A percentile compares a stretch with the other conserved stretches of the same genome.
Evolutionary conservation across 2,329 filamentous ascomycete genomes (phyloP).

Genomic region (Calonectria pauciramosa): DNA sequence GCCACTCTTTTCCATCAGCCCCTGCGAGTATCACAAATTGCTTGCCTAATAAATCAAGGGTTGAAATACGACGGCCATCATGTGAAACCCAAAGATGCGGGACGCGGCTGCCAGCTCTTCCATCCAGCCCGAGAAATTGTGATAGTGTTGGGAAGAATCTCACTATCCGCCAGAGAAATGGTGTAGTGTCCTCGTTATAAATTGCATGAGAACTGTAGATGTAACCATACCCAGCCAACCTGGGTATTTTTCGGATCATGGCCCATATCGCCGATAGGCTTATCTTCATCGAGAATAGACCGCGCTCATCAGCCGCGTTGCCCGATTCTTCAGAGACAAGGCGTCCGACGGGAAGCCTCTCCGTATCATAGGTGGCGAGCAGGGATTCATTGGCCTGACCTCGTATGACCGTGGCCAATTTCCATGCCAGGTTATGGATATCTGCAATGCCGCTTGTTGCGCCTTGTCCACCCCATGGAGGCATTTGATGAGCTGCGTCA

Average conservation of each 20-base stretch:
- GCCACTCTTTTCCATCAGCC: neutral
- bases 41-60: neutral
- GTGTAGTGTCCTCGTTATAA: neutral
- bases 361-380: neutral
- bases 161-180: slow-evolving; percentile 1
- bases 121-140: neutral
- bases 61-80: neutral
- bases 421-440: slow-evolving; percentile 14
- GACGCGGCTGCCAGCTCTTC: neutral
- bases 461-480: slow-evolving; percentile 13
- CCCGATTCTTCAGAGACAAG: slow-evolving; percentile 16
- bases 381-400: neutral
- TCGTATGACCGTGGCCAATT: neutral
- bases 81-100: slow-evolving; percentile 9
- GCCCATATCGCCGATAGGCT: neutral
- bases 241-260: neutral
- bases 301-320: neutral
- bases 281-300: neutral
- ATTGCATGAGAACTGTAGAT: neutral
- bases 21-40: neutral
- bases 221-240: slow-evolving; percentile 8
- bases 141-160: neutral
- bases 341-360: slow-evolving; percentile 6
- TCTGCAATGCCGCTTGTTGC: slow-evolving; percentile 13
- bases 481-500: slow-evolving; percentile 7